Base-by-base conservation (phyloP, 2,329 filamentous ascomycete species). In the Alternaria brassicae region DNA sequence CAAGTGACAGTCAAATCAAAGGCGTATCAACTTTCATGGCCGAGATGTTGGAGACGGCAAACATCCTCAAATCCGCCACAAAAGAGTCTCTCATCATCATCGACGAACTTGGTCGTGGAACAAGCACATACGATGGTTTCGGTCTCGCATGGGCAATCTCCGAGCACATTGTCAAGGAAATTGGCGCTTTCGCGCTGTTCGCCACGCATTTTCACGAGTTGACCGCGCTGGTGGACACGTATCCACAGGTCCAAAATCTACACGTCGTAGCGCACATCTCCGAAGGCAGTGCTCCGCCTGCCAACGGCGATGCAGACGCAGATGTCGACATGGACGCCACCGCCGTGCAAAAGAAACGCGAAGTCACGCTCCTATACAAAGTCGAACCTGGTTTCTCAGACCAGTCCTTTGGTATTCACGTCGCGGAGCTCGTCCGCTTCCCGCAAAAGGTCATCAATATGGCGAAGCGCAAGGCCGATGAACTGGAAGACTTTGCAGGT, bases 1-100 rank as follows among this genome's bases (percentile, higher is more conserved):
- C 95, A 6, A 95, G 91, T 69, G 96, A 99, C 79, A 96, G 92
- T 6, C 95, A 98, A 78, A 89, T 99, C 63, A 98, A 98, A 80
- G 95, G 95, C 34, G 95, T 99, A 2, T 97, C 92, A 3, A 99
- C 95, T 0, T 99, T 99, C 79, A 99, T 99, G 96, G 95, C 95
- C 2, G 95, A 99, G 81, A 99, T 99, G 95, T 86, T 99, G 21
- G 95, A 99, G 78, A 99, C 95, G 1, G 93, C 95, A 67, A 98
- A 98, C 76, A 99, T 99, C 66, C 88, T 99, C 73, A 98, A 98
- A 81, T 96, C 92, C 0, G 95, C 95, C 2, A 99, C 95, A 0
- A 88, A 90, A 30, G 95, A 99, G 76, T 97, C 92, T 4, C 86
- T 99, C 53, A 98, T 99, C 80, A 98, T 99, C 78, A 97, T 99